Conservation (phyloP, 1,284 basidiomycete genomes). For the Puccinia hordei region DNA sequence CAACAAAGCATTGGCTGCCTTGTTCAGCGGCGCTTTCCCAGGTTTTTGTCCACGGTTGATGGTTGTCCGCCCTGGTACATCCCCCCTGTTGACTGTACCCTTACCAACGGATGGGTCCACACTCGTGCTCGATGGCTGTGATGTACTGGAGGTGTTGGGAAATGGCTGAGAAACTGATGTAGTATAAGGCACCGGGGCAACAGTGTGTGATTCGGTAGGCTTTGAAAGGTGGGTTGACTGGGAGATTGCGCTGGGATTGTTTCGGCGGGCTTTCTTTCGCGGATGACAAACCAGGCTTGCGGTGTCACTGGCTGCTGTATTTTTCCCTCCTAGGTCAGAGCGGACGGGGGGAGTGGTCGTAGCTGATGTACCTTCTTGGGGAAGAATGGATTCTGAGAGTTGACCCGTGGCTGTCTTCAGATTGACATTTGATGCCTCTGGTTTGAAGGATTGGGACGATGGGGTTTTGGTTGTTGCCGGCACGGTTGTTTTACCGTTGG, state of each 20-base stretch:
- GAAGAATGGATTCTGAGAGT: not conserved
- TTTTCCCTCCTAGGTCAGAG: not conserved
- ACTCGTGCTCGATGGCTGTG: not conserved
- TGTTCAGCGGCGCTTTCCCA: not conserved
- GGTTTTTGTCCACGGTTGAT: conserved; percentile 21
- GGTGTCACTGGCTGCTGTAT: not conserved
- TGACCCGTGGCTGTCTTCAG: not conserved
- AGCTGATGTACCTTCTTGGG: not conserved
- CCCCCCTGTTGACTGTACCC: not conserved
- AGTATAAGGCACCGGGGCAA: not conserved
- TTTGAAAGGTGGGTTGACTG: not conserved
- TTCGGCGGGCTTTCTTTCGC: conserved; percentile 5
- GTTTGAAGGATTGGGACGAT: not conserved
- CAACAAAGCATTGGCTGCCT: not conserved
- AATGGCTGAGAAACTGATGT: not conserved
- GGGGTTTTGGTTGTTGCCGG: not conserved
- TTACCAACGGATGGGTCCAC: not conserved
- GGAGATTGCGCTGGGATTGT: not conserved
- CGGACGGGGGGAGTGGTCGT: not conserved
- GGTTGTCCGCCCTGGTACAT: conserved; percentile 12
- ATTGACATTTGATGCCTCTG: not conserved
- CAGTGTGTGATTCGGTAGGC: not conserved
- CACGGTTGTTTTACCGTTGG: not conserved
- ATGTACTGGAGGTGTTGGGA: not conserved
- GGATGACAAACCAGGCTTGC: not conserved